A percentile compares a stretch with the other conserved stretches of the same genome.
Evolutionary conservation across 2,329 filamentous ascomycete species (phyloP).

Genomic region (Colletotrichum euphorbiae): DNA sequence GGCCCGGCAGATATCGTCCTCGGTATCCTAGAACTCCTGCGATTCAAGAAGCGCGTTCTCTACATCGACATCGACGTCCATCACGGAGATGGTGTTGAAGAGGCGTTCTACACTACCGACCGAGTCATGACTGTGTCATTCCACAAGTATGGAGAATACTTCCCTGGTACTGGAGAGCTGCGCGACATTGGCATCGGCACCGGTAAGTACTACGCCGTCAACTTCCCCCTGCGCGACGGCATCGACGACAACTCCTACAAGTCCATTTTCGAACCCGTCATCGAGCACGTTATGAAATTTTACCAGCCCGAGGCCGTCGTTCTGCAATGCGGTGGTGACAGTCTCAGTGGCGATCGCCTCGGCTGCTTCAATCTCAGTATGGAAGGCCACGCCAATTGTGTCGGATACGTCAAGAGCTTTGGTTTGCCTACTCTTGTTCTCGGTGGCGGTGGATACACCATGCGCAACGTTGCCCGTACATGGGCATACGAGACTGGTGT

Average conservation of each 20-base stretch:
- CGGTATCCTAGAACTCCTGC: constrained; percentile 90
- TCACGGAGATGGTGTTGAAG: constrained; percentile 92
- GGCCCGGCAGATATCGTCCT: constrained; percentile 87
- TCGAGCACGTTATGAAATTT: constrained; percentile 85
- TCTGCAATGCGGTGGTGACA: constrained; percentile 95
- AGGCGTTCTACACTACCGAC: constrained; percentile 93
- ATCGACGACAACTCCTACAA: constrained; percentile 92
- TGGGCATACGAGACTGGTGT: constrained; percentile 98
- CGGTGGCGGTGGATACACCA: constrained; percentile 96
- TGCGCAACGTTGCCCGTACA: constrained; percentile 94
- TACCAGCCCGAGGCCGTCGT: constrained; percentile 94
- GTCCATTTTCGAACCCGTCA: constrained; percentile 90
- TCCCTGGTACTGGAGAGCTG: constrained; percentile 90
- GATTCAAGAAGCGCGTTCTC: constrained; percentile 92
- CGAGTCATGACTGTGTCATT: constrained; percentile 94
- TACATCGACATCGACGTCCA: constrained; percentile 98
- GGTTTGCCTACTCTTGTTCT: constrained; percentile 89
- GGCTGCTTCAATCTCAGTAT: constrained; percentile 99
- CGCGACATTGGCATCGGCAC: constrained; percentile 88
- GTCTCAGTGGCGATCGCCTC: constrained; percentile 90
- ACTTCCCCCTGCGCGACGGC: constrained; percentile 91
- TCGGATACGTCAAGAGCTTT: constrained; percentile 90
- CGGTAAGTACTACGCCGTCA: constrained; percentile 90
- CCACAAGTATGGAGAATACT: constrained; percentile 98
- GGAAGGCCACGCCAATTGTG: constrained; percentile 93